Evolutionary conservation across 257 asterid species (phyloP).

Genomic region (Plantago elongata): DNA sequence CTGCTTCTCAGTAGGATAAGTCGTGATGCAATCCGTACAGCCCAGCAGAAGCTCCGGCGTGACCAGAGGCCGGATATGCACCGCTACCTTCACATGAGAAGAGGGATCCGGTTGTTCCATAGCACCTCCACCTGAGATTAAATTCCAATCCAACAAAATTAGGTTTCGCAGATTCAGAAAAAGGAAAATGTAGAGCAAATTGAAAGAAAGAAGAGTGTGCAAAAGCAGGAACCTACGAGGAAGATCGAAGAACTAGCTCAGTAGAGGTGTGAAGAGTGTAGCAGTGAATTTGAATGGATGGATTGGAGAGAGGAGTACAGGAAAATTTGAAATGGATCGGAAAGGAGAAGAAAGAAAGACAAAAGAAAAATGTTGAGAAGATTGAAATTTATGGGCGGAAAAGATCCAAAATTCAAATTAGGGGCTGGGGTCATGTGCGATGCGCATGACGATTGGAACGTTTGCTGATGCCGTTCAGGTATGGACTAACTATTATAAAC

Average conservation of each 20-base stretch:
- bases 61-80: conserved; percentile 77
- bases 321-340: background rate
- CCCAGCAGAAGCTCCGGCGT: conserved; percentile 88
- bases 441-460: background rate
- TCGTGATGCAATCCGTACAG: conserved; percentile 82
- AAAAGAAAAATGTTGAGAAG: background rate
- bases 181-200: background rate
- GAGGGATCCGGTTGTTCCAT: conserved; percentile 65
- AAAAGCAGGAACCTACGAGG: too few relatives aligned
- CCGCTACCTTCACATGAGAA: conserved; percentile 76
- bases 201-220: too few relatives aligned
- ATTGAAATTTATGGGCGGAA: conserved; percentile 10
- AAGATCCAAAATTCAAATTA: conserved; percentile 5
- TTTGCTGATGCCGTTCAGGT: background rate
- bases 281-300: too few relatives aligned
- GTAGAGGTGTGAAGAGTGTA: too few relatives aligned
- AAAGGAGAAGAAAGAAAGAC: background rate
- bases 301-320: too few relatives aligned
- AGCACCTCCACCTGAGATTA: background rate
- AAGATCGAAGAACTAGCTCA: too few relatives aligned
- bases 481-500: too few relatives aligned
- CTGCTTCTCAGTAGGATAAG: conserved; percentile 75
- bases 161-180: too few relatives aligned
- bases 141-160: background rate
- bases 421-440: background rate